These are phyloP conservation scores for Phytophthora agathidicida DNA, from an alignment of 352 stramenopile genomes.

Conservation along the genomic window DNA sequence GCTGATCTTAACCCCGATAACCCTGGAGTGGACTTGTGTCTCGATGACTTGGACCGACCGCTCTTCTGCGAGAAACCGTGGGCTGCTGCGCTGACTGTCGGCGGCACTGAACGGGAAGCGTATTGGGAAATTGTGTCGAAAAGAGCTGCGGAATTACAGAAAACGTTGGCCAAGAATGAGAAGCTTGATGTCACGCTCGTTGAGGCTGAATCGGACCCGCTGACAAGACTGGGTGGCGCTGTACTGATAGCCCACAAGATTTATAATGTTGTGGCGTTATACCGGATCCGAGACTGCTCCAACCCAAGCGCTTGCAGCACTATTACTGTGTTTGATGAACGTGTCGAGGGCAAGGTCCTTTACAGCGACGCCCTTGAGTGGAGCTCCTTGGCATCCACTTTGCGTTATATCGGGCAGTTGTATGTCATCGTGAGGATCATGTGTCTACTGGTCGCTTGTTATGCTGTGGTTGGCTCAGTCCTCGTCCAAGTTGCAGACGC, in stretches of 20 bases:
- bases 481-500: background rate
- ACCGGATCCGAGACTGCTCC: slow-evolving; percentile 43
- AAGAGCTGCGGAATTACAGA: slow-evolving; percentile 36
- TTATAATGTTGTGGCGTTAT: slow-evolving; percentile 56
- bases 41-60: slow-evolving; percentile 58
- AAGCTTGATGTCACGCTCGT: slow-evolving; percentile 56
- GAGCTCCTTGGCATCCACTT: slow-evolving; percentile 47
- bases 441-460: slow-evolving; percentile 40
- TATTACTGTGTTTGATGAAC: slow-evolving; percentile 41
- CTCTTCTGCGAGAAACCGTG: slow-evolving; percentile 67
- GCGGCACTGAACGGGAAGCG: slow-evolving; percentile 9
- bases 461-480: slow-evolving; percentile 24
- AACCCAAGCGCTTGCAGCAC: slow-evolving; percentile 32
- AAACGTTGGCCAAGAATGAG: slow-evolving; percentile 21
- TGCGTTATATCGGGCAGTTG: slow-evolving; percentile 52
- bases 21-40: slow-evolving; percentile 53
- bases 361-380: slow-evolving; percentile 64
- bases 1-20: slow-evolving; percentile 36
- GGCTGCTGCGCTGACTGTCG: slow-evolving; percentile 28
- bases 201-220: slow-evolving; percentile 54
- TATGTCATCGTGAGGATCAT: slow-evolving; percentile 50
- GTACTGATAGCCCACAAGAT: slow-evolving; percentile 62
- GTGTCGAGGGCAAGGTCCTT: slow-evolving; percentile 54
- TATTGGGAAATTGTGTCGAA: slow-evolving; percentile 52
- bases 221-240: slow-evolving; percentile 51